Conservation (phyloP, 163 green algal genomes). For the Scenedesmus sp. region DNA sequence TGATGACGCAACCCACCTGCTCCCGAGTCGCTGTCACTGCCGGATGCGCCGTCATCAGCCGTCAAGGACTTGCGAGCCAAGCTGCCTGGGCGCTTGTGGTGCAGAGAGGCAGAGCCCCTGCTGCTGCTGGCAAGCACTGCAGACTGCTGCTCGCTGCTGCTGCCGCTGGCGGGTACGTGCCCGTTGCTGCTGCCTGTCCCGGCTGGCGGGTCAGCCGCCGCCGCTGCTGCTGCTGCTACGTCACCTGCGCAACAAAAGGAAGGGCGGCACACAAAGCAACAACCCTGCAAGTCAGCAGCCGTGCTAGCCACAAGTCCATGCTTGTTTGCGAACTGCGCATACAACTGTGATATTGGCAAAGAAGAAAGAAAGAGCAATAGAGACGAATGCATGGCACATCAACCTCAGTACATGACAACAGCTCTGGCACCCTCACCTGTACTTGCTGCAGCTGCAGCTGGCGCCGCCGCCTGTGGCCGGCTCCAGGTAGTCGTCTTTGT, state of each 20-base stretch:
- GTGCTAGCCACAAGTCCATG: too few species aligned
- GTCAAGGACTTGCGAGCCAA: background rate
- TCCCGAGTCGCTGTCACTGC: slow-evolving; percentile 46
- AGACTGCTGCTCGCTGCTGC: slow-evolving; percentile 23
- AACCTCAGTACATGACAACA: background rate
- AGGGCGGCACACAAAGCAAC: background rate
- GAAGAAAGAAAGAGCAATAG: too few species aligned
- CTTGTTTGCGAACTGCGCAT: too few species aligned
- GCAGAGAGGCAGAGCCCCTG: background rate
- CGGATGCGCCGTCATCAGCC: slow-evolving; percentile 15
- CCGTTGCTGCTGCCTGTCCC: background rate
- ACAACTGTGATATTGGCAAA: too few species aligned
- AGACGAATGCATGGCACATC: too few species aligned
- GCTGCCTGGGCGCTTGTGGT: background rate
- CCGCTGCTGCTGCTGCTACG: background rate
- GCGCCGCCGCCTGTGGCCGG: slow-evolving; percentile 8
- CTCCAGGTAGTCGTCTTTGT: slow-evolving; percentile 72
- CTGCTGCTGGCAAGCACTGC: background rate
- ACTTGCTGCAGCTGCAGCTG: slow-evolving; percentile 19
- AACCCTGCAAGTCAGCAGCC: too few species aligned
- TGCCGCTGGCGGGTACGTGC: background rate
- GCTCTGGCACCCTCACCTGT: background rate
- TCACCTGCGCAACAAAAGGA: background rate
- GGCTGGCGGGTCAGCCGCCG: background rate
- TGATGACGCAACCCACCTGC: background rate